Conservation (phyloP, 306 rosid species). For the Prunus kanzakura region DNA sequence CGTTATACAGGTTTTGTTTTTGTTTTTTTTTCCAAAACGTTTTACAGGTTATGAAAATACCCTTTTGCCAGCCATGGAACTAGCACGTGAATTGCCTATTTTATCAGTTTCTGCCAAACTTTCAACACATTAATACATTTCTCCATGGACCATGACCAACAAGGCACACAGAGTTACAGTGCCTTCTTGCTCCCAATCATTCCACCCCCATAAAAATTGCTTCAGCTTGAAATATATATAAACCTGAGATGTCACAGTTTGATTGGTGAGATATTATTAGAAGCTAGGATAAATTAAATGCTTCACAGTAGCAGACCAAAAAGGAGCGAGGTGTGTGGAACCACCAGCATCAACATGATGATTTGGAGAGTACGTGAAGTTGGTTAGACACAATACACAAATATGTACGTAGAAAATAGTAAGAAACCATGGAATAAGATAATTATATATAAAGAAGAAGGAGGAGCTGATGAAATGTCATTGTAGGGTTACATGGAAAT, state of each 20-base stretch:
- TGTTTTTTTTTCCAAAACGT: no score
- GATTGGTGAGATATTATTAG: neutral
- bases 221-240: no score
- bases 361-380: conserved; percentile 33
- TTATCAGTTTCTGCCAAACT: neutral
- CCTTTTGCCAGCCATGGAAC: no score
- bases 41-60: no score
- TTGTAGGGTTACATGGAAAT: conserved; percentile 81
- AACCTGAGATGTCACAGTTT: neutral
- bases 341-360: conserved; percentile 36
- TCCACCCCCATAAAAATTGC: neutral
- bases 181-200: neutral
- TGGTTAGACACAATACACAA: conserved; percentile 55
- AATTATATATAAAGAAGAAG: neutral
- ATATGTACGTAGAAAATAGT: conserved; percentile 72
- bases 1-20: no score
- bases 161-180: neutral
- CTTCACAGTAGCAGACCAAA: conserved; percentile 18
- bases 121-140: neutral
- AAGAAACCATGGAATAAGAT: neutral
- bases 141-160: neutral
- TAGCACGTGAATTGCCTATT: no score
- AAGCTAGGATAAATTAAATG: neutral
- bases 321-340: conserved; percentile 34
- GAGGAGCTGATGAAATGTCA: conserved; percentile 64